Evolutionary conservation across 176 grass and related monocot genomes (phyloP), one percentile per base, ranked within the genome.

Genomic region (Bolboschoenus planiculmis): DNA sequence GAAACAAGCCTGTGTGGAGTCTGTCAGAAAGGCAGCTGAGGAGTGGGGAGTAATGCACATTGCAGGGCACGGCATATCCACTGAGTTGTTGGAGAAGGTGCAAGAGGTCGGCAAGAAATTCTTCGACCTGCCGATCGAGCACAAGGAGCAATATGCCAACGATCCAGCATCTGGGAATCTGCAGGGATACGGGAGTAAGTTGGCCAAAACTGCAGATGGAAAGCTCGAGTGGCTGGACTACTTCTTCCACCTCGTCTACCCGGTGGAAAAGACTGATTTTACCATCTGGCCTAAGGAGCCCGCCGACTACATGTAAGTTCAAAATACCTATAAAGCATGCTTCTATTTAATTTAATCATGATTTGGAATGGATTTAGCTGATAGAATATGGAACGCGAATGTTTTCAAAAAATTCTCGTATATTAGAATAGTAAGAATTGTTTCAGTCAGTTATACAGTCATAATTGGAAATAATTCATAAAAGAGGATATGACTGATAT

Each of bases 21-120:
- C 87, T 10, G 87, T 91, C 73, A 56, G 82, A 31, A 75, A 44
- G 29, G 94, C 89, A 20, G 94, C 94, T 0, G 26, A 18, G 33
- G 94, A 91, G 5, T 97, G 94, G 91, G 94, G 94, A 39, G 91
- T 97, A 10, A 90, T 97, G 89, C 94, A 97, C 87, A 8, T 97
- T 34, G 78, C 87, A 3, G 86, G 86, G 1, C 94, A 97, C 71
- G 87, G 94, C 30, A 84, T 97, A 50, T 43, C 91, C 8, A 13
- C 3, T 3, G 89, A 87, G 3, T 36, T 91, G 18, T 3, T 91
- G 15, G 89, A 85, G 10, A 37, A 47, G 1, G 40, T 93, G 18
- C 81, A 84, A 29, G 66, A 33, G 30, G 91, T 81, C 0, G 91
- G 94, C 2, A 72, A 82, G 33, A 84, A 16, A 20, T 97, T 97